Evolutionary conservation across 2,329 filamentous ascomycete species (phyloP).

Genomic region (Periconia macrospinosa): DNA sequence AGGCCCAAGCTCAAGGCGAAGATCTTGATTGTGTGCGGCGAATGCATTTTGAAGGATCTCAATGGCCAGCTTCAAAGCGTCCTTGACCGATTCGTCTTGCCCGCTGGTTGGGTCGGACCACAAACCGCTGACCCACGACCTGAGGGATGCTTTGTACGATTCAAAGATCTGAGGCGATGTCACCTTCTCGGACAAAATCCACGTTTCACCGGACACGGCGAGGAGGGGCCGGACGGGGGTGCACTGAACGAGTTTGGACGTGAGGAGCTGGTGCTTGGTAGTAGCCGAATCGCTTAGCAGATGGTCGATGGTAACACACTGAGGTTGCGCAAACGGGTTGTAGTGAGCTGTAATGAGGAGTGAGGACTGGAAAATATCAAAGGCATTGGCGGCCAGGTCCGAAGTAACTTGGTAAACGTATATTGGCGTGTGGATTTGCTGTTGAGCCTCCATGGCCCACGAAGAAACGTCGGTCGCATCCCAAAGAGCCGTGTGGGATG

Average conservation of each 20-base stretch:
- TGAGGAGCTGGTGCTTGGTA: slow-evolving; percentile 35
- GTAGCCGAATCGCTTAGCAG: slow-evolving; percentile 24
- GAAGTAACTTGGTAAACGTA: slow-evolving; percentile 30
- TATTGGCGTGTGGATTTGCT: slow-evolving; percentile 17
- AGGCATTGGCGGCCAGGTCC: slow-evolving; percentile 8
- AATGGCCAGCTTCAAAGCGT: slow-evolving; percentile 32
- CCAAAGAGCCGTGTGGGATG: slow-evolving; percentile 40
- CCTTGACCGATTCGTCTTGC: slow-evolving; percentile 16
- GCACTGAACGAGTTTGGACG: slow-evolving; percentile 41
- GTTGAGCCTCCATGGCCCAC: slow-evolving; percentile 27
- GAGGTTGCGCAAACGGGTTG: slow-evolving; percentile 22
- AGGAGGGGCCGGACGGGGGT: slow-evolving; percentile 47
- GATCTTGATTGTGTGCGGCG: slow-evolving; percentile 14
- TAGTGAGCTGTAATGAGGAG: slow-evolving; percentile 41
- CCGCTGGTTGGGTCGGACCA: slow-evolving; percentile 19
- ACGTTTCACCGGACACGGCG: slow-evolving; percentile 49
- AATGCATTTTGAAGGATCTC: slow-evolving; percentile 29
- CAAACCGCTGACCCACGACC: slow-evolving; percentile 39
- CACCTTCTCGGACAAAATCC: slow-evolving; percentile 49
- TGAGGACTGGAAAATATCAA: slow-evolving; percentile 41
- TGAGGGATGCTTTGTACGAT: slow-evolving; percentile 33
- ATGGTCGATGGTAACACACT: slow-evolving; percentile 21
- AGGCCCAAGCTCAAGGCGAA: slow-evolving; percentile 27
- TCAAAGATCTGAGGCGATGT: slow-evolving; percentile 35
- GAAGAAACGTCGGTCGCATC: slow-evolving; percentile 28